Conservation (phyloP, 805 yeast species). For the Metschnikowia sp. region DNA sequence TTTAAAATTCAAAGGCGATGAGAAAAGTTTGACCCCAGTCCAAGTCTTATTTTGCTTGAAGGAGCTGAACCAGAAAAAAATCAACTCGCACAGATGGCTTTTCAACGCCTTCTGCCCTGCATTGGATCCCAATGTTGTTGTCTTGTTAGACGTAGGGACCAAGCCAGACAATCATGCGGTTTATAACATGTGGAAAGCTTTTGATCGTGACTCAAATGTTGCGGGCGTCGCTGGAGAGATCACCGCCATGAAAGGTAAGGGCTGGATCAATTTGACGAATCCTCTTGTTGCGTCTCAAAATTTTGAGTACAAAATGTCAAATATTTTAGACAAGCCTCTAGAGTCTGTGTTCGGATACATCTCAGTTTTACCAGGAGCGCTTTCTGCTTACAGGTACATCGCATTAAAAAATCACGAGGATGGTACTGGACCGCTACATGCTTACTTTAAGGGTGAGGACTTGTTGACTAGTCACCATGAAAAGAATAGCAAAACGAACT, state of each 20-base stretch:
- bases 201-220: conserved; percentile 91
- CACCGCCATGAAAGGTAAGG: conserved; percentile 89
- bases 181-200: conserved; percentile 95
- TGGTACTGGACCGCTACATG: conserved; percentile 87
- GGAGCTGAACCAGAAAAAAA: conserved; percentile 88
- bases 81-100: conserved; percentile 97
- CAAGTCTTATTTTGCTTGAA: conserved; percentile 90
- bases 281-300: conserved; percentile 96
- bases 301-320: conserved; percentile 96
- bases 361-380: conserved; percentile 91
- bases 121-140: conserved; percentile 85
- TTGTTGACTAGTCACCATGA: conserved; percentile 29
- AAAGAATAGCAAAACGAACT: conserved; percentile 55
- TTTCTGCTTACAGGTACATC: conserved; percentile 88
- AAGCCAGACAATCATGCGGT: conserved; percentile 85
- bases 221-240: conserved; percentile 99
- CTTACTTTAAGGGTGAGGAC: conserved; percentile 88
- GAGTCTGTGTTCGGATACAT: conserved; percentile 93
- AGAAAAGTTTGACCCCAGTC: conserved; percentile 88
- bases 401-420: conserved; percentile 82
- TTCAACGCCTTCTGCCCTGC: conserved; percentile 93
- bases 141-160: conserved; percentile 95
- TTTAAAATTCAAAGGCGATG: conserved; percentile 84
- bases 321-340: conserved; percentile 89
- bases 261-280: conserved; percentile 74